Base-by-base conservation (phyloP, 257 asterid species). In the Apocynum venetum region DNA sequence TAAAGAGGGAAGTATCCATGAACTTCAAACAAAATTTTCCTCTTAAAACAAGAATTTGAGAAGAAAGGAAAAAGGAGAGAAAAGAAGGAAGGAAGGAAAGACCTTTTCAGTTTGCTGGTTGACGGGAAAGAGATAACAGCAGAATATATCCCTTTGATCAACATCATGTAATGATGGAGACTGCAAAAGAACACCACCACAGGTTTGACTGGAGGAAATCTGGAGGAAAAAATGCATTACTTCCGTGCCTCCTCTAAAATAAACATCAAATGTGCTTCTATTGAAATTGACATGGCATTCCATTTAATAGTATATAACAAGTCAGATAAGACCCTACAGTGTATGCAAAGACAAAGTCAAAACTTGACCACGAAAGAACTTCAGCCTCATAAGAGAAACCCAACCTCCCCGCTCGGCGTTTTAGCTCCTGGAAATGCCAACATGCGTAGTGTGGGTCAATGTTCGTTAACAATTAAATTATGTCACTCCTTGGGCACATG, bases 311-410 rank as follows among this genome's bases (percentile, higher is more conserved):
- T 6, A 44, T n/a, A 80, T 4, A 35, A 51, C 4, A 3, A 64
- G 67, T 56, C 36, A 71, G 72, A 72, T 65, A 74, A 49, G 80
- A 67, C 66, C 86, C 89, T 86, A 96, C 99, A 35, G 82, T 71
- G 84, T 87, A 93, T 40, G 88, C 76, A 82, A 96, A 91, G 74
- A 74, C 60, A 75, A 96, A 80, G 80, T 91, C 97, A 73, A 60
- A 82, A 85, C 82, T 86, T 79, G 99, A 93, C 99, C 99, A 96
- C 38, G 90, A 81, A 76, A 89, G 85, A 85, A 91, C 97, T 36
- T 93, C 97, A 46, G 96, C 69, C 20, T 96, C 98, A 61, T 89
- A 87, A 57, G 85, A 64, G 89, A 88, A 93, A 79, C 87, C 74
- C 84, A 87, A 72, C 83, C 87, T 92, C 80, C 96, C 98, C 52